A percentile compares a stretch with the other conserved stretches of the same genome.
Conservation (phyloP, 2,329 filamentous ascomycete species). For the Fusarium sp. region DNA sequence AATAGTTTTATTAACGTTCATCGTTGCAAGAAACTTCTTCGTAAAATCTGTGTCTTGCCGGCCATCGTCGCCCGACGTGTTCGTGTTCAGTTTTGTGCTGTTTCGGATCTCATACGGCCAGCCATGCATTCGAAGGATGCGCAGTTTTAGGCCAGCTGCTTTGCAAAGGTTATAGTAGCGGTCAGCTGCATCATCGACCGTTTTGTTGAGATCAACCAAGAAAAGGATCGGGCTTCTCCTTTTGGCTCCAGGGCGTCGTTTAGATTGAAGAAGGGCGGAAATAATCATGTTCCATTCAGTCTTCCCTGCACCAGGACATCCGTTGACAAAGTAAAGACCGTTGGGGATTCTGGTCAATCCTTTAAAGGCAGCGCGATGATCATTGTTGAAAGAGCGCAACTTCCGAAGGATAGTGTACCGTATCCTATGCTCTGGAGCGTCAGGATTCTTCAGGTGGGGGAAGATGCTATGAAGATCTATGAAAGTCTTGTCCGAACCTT, state of each 20-base stretch:
- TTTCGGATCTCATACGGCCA: conserved; percentile 55
- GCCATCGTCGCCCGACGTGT: neutral
- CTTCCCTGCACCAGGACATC: conserved; percentile 62
- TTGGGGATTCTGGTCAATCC: conserved; percentile 55
- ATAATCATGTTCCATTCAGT: conserved; percentile 61
- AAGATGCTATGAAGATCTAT: conserved; percentile 47
- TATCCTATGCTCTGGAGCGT: conserved; percentile 32
- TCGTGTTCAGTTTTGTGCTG: conserved; percentile 48
- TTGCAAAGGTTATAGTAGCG: conserved; percentile 56
- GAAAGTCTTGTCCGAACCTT: conserved; percentile 30
- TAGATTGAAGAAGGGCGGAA: conserved; percentile 54
- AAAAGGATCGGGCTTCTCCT: conserved; percentile 56
- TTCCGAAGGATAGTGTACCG: conserved; percentile 45
- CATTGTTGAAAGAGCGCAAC: conserved; percentile 52
- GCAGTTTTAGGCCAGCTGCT: conserved; percentile 51
- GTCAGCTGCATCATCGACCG: conserved; percentile 59
- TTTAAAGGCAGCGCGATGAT: conserved; percentile 55
- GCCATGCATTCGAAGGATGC: conserved; percentile 56
- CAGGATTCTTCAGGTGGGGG: conserved; percentile 53
- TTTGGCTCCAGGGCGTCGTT: conserved; percentile 40
- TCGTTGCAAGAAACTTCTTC: conserved; percentile 51
- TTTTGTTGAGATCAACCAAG: conserved; percentile 62
- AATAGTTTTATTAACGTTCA: conserved; percentile 39
- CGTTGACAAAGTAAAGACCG: conserved; percentile 59
- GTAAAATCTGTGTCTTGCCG: conserved; percentile 51